Conservation (phyloP, 1,139 yeast species). For the Suhomyces panamericanus region DNA sequence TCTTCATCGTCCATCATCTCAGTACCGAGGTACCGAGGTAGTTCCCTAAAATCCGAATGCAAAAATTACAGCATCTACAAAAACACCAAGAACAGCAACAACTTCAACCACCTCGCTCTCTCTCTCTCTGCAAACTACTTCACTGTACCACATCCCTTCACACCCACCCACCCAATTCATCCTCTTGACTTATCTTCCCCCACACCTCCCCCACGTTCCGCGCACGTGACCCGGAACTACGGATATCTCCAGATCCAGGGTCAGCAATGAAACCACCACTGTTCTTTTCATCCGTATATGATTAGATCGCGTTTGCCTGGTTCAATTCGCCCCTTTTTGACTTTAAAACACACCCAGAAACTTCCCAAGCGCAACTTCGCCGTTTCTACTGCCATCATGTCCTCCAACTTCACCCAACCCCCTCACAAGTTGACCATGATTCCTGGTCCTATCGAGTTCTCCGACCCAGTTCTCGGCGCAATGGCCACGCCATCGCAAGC, state of each 20-base stretch:
- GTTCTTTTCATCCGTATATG: slow-evolving; percentile 5
- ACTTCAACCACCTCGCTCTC: no score
- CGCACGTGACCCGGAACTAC: slow-evolving; percentile 5
- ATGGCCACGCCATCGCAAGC: slow-evolving; percentile 85
- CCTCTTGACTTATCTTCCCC: no score
- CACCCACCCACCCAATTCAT: no score
- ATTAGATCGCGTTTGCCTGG: slow-evolving; percentile 2
- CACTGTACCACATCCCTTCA: no score
- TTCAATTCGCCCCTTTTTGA: background rate
- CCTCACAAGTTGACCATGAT: slow-evolving; percentile 66
- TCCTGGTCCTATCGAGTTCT: slow-evolving; percentile 94
- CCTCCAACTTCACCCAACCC: slow-evolving; percentile 43
- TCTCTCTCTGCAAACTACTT: no score
- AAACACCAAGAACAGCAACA: no score
- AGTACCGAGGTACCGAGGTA: no score
- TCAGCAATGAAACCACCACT: slow-evolving; percentile 3
- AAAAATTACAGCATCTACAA: no score
- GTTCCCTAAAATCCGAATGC: no score
- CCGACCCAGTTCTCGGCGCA: slow-evolving; percentile 76
- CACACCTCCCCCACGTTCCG: background rate
- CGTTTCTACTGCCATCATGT: slow-evolving; percentile 20
- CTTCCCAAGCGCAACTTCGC: background rate
- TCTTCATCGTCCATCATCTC: no score
- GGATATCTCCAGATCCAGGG: slow-evolving; percentile 8
- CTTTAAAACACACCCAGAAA: background rate